Percentiles rank a stretch among this genome's conserved stretches.
Conservation (phyloP, 1,284 basidiomycete species). For the Sporisorium graminicola region DNA sequence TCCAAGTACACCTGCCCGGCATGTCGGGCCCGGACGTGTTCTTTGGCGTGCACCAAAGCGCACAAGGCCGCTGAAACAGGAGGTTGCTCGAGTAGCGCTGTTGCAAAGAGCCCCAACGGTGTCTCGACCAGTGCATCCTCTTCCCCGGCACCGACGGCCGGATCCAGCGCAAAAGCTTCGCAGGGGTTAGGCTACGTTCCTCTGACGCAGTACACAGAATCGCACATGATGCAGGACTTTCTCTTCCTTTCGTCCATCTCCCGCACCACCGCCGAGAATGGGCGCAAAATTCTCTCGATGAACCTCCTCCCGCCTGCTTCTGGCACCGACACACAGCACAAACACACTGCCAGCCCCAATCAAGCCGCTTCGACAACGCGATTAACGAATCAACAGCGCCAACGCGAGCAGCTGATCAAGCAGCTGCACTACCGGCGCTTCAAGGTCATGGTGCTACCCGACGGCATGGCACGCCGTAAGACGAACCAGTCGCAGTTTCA, state of each 20-base stretch:
- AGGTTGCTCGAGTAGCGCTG: not conserved
- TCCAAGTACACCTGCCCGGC: slow-evolving; percentile 49
- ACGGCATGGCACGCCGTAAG: slow-evolving; percentile 36
- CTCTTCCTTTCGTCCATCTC: slow-evolving; percentile 37
- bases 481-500: slow-evolving; percentile 17
- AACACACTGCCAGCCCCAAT: not conserved
- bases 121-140: not conserved
- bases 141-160: not conserved
- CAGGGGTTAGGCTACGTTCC: slow-evolving; percentile 16
- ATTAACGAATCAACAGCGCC: slow-evolving; percentile 21
- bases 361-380: not conserved
- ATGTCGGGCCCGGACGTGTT: slow-evolving; percentile 34
- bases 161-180: not conserved
- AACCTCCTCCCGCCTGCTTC: slow-evolving; percentile 27
- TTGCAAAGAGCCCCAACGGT: too few species aligned
- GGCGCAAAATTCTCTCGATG: slow-evolving; percentile 20
- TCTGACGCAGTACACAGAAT: slow-evolving; percentile 24
- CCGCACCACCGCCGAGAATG: slow-evolving; percentile 17
- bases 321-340: not conserved
- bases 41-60: slow-evolving; percentile 24
- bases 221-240: slow-evolving; percentile 35
- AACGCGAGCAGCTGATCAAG: slow-evolving; percentile 36
- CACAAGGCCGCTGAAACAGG: slow-evolving; percentile 24
- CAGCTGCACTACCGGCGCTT: slow-evolving; percentile 39
- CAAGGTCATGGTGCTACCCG: slow-evolving; percentile 35